Conservation (phyloP, 2,329 filamentous ascomycete species). For the Mycosphaerella sp. region DNA sequence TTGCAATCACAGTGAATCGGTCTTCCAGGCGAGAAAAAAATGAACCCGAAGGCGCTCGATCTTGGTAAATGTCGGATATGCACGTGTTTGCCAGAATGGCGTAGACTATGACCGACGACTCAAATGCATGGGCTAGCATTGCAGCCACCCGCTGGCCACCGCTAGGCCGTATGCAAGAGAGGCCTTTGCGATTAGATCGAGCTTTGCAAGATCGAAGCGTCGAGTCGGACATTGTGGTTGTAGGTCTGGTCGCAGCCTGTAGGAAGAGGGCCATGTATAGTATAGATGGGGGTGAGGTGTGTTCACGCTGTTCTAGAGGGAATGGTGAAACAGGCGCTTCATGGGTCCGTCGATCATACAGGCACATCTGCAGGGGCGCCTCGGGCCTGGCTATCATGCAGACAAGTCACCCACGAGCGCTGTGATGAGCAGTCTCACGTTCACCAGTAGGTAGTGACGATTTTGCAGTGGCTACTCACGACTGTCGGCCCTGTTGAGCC, state of each 20-base stretch:
- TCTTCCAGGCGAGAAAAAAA: neutral
- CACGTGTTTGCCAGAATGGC: neutral
- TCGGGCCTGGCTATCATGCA: neutral
- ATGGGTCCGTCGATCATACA: constrained; percentile 4
- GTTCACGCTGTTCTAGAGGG: neutral
- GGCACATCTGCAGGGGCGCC: constrained; percentile 10
- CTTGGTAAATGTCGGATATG: neutral
- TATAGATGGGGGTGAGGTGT: neutral
- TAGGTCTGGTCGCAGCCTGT: neutral
- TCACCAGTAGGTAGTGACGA: neutral
- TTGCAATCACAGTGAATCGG: neutral
- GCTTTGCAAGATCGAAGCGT: neutral
- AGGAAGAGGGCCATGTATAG: neutral
- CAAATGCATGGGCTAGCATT: neutral
- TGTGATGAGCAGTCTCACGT: neutral
- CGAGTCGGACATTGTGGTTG: neutral
- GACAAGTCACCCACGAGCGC: neutral
- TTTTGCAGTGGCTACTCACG: neutral
- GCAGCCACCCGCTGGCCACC: neutral
- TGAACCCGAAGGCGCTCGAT: neutral
- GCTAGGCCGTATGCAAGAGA: constrained; percentile 1
- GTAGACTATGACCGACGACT: neutral
- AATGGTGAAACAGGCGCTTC: neutral
- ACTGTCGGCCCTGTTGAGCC: neutral
- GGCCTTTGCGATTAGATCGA: neutral